phyloP scores from a whole-genome alignment of 331 rosid genomes.

The Acacia concinna region DNA sequence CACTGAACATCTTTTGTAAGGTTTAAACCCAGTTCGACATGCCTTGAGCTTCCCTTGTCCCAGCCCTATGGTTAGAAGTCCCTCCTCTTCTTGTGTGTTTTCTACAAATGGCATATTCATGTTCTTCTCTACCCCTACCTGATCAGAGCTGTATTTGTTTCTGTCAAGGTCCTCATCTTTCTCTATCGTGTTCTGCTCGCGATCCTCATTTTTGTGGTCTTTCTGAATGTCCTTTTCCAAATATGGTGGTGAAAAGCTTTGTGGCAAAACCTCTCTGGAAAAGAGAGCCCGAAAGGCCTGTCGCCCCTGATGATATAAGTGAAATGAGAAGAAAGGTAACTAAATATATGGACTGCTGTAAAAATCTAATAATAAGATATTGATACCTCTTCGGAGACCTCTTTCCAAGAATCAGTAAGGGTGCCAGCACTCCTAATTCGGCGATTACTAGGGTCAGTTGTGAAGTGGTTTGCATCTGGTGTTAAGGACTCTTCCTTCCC shows the following conservation, averaged over 20 bases:
- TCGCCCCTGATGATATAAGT: constrained; percentile 60
- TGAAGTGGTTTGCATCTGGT: constrained; percentile 52
- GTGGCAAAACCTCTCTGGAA: constrained; percentile 80
- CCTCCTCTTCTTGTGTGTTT: constrained; percentile 44
- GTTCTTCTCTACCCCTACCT: constrained; percentile 36
- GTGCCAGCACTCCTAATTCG: constrained; percentile 54
- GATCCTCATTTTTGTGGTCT: constrained; percentile 30
- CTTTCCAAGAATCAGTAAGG: constrained; percentile 84
- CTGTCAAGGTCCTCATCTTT: constrained; percentile 38
- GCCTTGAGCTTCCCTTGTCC: constrained; percentile 69
- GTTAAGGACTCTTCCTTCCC: constrained; percentile 55
- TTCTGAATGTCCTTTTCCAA: constrained; percentile 41
- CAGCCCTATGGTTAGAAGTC: constrained; percentile 65
- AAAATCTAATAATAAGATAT: constrained; percentile 24
- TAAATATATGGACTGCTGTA: constrained; percentile 11
- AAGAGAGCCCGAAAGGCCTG: constrained; percentile 87
- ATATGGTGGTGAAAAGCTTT: constrained; percentile 79
- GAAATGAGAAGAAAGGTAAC: constrained; percentile 32
- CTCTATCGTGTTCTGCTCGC: constrained; percentile 31
- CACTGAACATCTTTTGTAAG: constrained; percentile 86
- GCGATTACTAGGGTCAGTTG: constrained; percentile 53
- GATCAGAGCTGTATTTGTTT: constrained; percentile 30
- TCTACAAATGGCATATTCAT: constrained; percentile 30
- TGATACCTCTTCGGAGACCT: constrained; percentile 87
- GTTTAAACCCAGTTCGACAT: constrained; percentile 85